Base-by-base conservation (phyloP, 257 asterid genomes). In the Nicotiana sylvestris region DNA sequence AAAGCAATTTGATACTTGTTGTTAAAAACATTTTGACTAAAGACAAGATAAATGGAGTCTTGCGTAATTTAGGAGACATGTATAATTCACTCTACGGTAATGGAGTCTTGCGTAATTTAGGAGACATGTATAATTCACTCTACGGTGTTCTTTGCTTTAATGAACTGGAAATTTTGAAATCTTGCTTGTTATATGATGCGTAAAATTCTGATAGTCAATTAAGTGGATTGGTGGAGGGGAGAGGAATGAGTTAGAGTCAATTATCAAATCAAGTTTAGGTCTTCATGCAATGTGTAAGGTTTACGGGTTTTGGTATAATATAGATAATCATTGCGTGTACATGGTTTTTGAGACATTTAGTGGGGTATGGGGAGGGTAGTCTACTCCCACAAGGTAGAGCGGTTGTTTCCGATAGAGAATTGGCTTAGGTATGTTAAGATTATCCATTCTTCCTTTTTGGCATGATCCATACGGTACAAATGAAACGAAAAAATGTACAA, bases 221-320 rank as follows among this genome's bases (percentile, higher is more conserved):
- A 68, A 9, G 76, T 12, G 82, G 81, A 69, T 88, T 92, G 96
- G 81, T 46, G 91, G 89, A 79, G 87, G 61, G 60, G 88, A 82
- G 84, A 89, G 90, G 85, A 81, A 37, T 72, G 91, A 87, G 32
- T 66, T 93, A 85, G 51, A 39, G 60, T 77, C 85, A 35, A 25
- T 93, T 65, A 79, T 94, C 7, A 83, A 82, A 81, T 87, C 87
- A 18, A 60, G 88, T 78, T 87, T 62, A 74, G 88, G 88, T 85
- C 82, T 85, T 55, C 77, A 83, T 29, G 87, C 90, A 86, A 88
- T 86, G 79, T 93, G 95, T 46, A 92, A 86, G 82, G 90, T 89
- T 77, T 89, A 70, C 87, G 99, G 99, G 9, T 88, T 93, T 88
- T 96, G 99, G 98, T 90, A 76, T 69, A 78, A 87, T 78, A 89